Evolutionary conservation across 2,329 filamentous ascomycete genomes (phyloP), one percentile per base, ranked within the genome.

Genomic region (Ophiostoma populinum): DNA sequence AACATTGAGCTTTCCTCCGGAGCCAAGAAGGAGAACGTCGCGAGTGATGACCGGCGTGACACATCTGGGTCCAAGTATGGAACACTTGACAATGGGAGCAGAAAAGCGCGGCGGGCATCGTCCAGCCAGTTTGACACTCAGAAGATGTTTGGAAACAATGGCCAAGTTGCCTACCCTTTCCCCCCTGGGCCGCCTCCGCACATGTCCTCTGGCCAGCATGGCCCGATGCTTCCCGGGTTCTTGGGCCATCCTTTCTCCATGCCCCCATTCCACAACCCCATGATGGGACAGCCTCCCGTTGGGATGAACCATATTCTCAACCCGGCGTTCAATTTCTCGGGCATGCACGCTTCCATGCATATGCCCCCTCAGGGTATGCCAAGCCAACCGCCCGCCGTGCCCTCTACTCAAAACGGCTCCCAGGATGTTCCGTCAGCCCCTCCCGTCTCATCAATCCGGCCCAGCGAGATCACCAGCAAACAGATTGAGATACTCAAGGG

Each of bases 391-490:
- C n/a, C n/a, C n/a, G n/a, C n/a, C n/a, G n/a, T n/a, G n/a, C n/a
- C n/a, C n/a, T n/a, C n/a, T n/a, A n/a, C n/a, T n/a, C n/a, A n/a
- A n/a, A n/a, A n/a, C n/a, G n/a, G n/a, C n/a, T n/a, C n/a, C n/a
- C n/a, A n/a, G n/a, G n/a, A n/a, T n/a, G 51, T 37, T 32, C 49
- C 41, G 46, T 46, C 45, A 11, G 48, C 47, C 27, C 59, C 63
- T 10, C 67, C 63, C 3, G 55, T 64, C 17, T 71, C 69, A n/a
- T 72, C 69, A 6, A 74, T 74, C 41, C 61, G 61, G 16, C 63
- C 62, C 4, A 74, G 69, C 44, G 65, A 70, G n/a, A 70, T 74
- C 43, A 73, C 67, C 7, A 67, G 56, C 47, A 67, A 65, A 43
- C 69, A 74, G 43, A 61, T 74, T 33, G 58, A 63, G 16, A 52